Evolutionary conservation across 805 yeast species (phyloP), one percentile per base, ranked within the genome.

Genomic region (Saccharomyces jurei): DNA sequence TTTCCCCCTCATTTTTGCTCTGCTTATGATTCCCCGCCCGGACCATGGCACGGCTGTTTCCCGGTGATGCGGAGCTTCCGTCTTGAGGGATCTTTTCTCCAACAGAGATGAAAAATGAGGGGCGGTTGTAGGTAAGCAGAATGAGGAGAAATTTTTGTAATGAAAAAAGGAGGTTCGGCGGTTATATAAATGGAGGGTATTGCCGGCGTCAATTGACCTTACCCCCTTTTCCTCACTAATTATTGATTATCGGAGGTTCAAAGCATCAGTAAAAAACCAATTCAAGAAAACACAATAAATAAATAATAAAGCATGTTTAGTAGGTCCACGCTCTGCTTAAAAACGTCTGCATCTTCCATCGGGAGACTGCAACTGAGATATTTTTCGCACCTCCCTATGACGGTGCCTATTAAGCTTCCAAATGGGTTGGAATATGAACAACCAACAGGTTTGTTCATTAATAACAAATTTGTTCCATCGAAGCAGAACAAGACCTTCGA

Each of bases 401-500:
- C 75, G 31, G 80, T 76, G 11, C 77, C 78, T 29, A 66, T 84
- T 58, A 79, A 78, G 49, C 74, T 87, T 61, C 96, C 96, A 59
- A 86, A 86, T 64, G 96, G 96, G 47, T 73, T 75, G 51, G 72
- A 76, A 41, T 87, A 85, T 69, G 83, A 82, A 52, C 94, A 87
- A 77, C 91, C 96, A 60, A 81, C 88, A 17, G 95, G 95, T 60
- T 74, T 86, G 63, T 87, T 86, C 77, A 88, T 87, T 71, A 83
- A 86, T 75, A 86, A 86, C 71, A 83, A 87, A 70, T 86, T 85
- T 68, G 87, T 84, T 36, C 70, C 77, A 49, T 79, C 90, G 17
- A 73, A 77, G 56, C 79, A 77, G 57, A 80, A 79, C 61, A 78
- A 81, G 69, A 82, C 85, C 17, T 79, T 86, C 60, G 84, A 67